Evolutionary conservation across 169 alveolate genomes (phyloP).

Genomic region (Eimeria tenella): DNA sequence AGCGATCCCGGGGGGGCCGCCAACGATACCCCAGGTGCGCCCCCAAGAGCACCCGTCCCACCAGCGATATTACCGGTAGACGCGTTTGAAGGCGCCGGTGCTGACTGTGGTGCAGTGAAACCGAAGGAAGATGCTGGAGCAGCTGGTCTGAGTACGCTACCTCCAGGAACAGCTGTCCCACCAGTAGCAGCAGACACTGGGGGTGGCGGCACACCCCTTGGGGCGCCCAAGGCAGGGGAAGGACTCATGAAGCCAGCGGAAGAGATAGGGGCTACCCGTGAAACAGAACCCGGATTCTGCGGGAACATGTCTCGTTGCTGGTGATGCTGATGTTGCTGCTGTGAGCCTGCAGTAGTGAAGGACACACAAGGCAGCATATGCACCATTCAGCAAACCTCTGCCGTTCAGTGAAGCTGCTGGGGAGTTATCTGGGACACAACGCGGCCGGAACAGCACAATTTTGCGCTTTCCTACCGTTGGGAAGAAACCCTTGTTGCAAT

Average conservation of each 20-base stretch:
- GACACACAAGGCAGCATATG: background rate
- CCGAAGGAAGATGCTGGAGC: background rate
- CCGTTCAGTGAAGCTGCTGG: too few relatives aligned
- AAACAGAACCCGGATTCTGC: background rate
- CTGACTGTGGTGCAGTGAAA: background rate
- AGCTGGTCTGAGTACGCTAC: too few relatives aligned
- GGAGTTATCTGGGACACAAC: background rate
- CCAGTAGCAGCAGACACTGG: background rate
- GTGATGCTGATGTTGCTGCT: constrained; percentile 20
- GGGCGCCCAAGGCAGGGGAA: background rate
- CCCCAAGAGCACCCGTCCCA: too few relatives aligned
- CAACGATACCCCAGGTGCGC: too few relatives aligned
- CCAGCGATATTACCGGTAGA: too few relatives aligned
- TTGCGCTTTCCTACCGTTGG: background rate
- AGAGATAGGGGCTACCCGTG: background rate
- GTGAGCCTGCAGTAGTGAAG: constrained; percentile 2
- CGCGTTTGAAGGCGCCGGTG: background rate
- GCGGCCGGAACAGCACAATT: background rate
- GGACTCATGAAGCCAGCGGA: background rate
- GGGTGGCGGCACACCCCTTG: background rate
- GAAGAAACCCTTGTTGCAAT: background rate
- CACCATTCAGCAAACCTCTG: background rate
- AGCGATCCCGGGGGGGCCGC: too few relatives aligned
- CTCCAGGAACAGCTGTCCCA: background rate
- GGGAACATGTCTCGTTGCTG: constrained; percentile 9